A percentile compares a stretch with the other conserved stretches of the same genome.
phyloP scores from a whole-genome alignment of 495 filamentous ascomycete genomes.

The Aspergillus kassunensis region DNA sequence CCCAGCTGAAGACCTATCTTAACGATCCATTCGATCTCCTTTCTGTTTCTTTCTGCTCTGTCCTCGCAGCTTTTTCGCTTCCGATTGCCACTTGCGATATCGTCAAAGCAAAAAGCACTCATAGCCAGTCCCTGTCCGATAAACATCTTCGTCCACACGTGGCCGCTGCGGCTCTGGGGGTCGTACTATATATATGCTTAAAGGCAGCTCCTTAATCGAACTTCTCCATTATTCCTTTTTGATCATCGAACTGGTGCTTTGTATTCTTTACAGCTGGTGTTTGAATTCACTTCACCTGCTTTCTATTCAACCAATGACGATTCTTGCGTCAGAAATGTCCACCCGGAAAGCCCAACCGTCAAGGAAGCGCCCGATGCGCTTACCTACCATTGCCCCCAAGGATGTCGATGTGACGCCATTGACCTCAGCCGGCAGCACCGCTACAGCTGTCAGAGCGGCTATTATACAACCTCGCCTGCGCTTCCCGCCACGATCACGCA shows the following conservation, averaged over 20 bases:
- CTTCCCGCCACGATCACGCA: slow-evolving; percentile 50
- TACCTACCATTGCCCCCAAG: slow-evolving; percentile 50
- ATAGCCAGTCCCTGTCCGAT: neutral
- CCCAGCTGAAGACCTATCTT: slow-evolving; percentile 13
- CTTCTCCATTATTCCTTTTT: neutral
- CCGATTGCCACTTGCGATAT: slow-evolving; percentile 8
- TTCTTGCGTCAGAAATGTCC: slow-evolving; percentile 36
- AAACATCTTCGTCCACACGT: slow-evolving; percentile 2
- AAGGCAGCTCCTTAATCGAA: neutral
- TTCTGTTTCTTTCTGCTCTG: neutral
- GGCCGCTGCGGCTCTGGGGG: slow-evolving; percentile 3
- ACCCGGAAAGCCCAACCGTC: slow-evolving; percentile 31
- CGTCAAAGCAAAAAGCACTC: slow-evolving; percentile 2
- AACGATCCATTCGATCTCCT: neutral
- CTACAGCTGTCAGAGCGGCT: slow-evolving; percentile 21
- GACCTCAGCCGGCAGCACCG: neutral
- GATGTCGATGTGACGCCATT: slow-evolving; percentile 27
- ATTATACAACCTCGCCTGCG: slow-evolving; percentile 42
- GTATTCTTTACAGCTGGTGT: neutral
- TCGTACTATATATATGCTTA: slow-evolving; percentile 10
- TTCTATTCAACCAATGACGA: slow-evolving; percentile 30
- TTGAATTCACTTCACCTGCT: neutral
- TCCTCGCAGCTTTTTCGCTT: slow-evolving; percentile 6
- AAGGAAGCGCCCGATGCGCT: slow-evolving; percentile 33
- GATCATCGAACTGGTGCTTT: slow-evolving; percentile 1